Percentiles rank a stretch among this genome's conserved stretches.
Evolutionary conservation across 495 filamentous ascomycete species (phyloP).

Genomic region (Jackrogersella minutella): DNA sequence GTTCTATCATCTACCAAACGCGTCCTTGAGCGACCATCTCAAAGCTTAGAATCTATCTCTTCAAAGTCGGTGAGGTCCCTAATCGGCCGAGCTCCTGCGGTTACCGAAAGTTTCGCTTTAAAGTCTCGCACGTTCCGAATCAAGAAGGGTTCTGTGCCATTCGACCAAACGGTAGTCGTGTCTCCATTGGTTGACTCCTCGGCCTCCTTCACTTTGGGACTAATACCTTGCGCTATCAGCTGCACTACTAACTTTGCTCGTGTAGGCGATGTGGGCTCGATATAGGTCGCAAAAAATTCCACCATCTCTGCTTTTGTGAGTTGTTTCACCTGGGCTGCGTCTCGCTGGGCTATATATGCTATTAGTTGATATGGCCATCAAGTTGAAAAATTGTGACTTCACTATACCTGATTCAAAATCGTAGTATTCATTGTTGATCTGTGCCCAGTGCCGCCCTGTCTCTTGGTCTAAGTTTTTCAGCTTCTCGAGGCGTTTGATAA

Average conservation of each 20-base stretch:
- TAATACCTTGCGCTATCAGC: slow-evolving; percentile 73
- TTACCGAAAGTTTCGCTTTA: slow-evolving; percentile 75
- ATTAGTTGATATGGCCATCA: slow-evolving; percentile 10
- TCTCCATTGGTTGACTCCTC: slow-evolving; percentile 52
- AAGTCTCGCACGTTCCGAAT: slow-evolving; percentile 80
- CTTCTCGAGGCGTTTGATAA: slow-evolving; percentile 89
- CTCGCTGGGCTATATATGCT: slow-evolving; percentile 66
- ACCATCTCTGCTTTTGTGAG: slow-evolving; percentile 81
- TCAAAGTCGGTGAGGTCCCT: slow-evolving; percentile 81
- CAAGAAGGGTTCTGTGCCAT: slow-evolving; percentile 56
- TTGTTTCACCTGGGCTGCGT: slow-evolving; percentile 75
- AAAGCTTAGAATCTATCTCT: slow-evolving; percentile 81
- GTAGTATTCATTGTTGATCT: slow-evolving; percentile 85
- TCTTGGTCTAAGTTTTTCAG: slow-evolving; percentile 92
- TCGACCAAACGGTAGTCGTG: slow-evolving; percentile 40
- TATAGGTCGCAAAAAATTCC: slow-evolving; percentile 79
- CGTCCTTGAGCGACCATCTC: slow-evolving; percentile 19
- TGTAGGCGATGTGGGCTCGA: slow-evolving; percentile 73
- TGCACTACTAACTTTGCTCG: slow-evolving; percentile 87
- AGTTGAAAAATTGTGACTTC: not conserved
- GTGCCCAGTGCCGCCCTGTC: slow-evolving; percentile 79
- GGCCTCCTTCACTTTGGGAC: slow-evolving; percentile 48
- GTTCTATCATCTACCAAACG: slow-evolving; percentile 25
- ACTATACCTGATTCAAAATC: slow-evolving; percentile 85
- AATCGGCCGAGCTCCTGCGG: slow-evolving; percentile 73